phyloP scores from a whole-genome alignment of 495 filamentous ascomycete species.

The Thermothielavioides terrestris region DNA sequence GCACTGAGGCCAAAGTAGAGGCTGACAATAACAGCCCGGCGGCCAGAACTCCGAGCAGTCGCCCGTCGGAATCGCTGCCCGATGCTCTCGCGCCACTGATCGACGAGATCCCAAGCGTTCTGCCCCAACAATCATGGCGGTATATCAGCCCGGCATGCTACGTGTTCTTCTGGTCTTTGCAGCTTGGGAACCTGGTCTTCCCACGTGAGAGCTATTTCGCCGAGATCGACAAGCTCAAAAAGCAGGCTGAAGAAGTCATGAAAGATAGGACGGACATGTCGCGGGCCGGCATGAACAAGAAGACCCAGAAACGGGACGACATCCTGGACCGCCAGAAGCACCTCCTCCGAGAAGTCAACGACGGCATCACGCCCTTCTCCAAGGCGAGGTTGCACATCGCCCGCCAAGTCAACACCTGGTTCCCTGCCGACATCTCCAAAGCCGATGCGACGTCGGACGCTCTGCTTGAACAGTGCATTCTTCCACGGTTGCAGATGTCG shows the following conservation, averaged over 20 bases:
- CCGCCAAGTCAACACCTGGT: constrained; percentile 76
- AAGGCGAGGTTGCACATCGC: constrained; percentile 55
- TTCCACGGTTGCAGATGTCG: constrained; percentile 77
- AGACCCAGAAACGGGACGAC: constrained; percentile 60
- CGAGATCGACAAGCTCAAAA: constrained; percentile 56
- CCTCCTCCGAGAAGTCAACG: constrained; percentile 45
- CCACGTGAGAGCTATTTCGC: constrained; percentile 64
- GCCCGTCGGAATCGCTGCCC: constrained; percentile 49
- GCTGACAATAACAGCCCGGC: constrained; percentile 6
- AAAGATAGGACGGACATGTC: constrained; percentile 66
- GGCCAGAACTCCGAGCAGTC: constrained; percentile 18
- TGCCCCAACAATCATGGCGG: constrained; percentile 58
- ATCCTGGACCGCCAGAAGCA: constrained; percentile 56
- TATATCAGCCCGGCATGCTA: constrained; percentile 69
- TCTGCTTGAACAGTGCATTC: constrained; percentile 80
- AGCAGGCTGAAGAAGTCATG: constrained; percentile 50
- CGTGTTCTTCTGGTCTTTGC: constrained; percentile 87
- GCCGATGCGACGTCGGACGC: constrained; percentile 60
- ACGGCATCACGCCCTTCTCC: constrained; percentile 51
- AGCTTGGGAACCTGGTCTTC: constrained; percentile 68
- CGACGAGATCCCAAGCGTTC: constrained; percentile 49
- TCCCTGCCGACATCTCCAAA: constrained; percentile 51
- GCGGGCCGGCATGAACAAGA: constrained; percentile 50
- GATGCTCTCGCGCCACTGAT: constrained; percentile 72
- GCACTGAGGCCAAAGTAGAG: constrained; percentile 10